Conservation (phyloP, 208 protist species). For the Leishmania turanica region DNA sequence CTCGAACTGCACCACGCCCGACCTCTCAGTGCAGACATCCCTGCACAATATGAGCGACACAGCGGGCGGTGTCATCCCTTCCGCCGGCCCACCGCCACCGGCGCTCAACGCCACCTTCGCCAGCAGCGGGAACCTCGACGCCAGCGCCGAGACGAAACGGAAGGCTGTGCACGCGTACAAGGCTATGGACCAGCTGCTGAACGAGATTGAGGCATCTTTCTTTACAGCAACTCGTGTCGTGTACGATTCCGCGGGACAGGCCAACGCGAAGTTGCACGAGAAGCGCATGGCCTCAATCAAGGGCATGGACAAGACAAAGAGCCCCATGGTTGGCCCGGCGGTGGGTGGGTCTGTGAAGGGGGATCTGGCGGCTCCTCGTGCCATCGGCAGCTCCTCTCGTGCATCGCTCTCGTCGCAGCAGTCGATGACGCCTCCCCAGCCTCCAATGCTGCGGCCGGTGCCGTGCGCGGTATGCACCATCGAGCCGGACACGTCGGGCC, state of each 20-base stretch:
- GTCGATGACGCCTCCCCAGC: conserved; percentile 1
- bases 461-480: conserved; percentile 84
- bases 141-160: conserved; percentile 9
- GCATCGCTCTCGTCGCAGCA: conserved; percentile 3
- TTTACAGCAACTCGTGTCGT: conserved; percentile 37
- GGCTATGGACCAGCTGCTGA: conserved; percentile 51
- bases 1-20: conserved; percentile 4
- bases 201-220: conserved; percentile 57
- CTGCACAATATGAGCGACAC: conserved; percentile 8
- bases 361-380: not conserved
- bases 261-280: conserved; percentile 8
- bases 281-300: not conserved
- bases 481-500: conserved; percentile 52
- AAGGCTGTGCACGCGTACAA: conserved; percentile 38
- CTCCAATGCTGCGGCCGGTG: conserved; percentile 63
- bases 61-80: not conserved
- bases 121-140: not conserved
- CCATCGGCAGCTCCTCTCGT: not conserved
- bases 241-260: conserved; percentile 24
- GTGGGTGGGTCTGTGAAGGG: not conserved
- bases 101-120: not conserved
- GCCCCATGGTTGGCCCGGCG: not conserved
- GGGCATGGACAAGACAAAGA: conserved; percentile 7
- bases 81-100: not conserved
- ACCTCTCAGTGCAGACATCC: conserved; percentile 10